A percentile compares a stretch with the other conserved stretches of the same genome.
Conservation (phyloP, 1,284 basidiomycete genomes). For the Fomitiporia mediterranea region DNA sequence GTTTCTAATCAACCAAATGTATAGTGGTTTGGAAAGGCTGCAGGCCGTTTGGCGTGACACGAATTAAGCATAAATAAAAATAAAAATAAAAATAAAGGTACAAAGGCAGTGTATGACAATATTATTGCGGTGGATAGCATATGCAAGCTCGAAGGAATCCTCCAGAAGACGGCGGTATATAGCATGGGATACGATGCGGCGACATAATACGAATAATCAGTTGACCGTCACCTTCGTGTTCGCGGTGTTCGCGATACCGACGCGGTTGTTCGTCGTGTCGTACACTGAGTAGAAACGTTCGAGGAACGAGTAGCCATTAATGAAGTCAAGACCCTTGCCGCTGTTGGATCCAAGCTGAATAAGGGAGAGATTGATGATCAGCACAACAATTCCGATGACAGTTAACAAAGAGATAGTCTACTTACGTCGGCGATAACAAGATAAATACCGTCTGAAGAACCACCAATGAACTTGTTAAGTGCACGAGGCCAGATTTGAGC, state of each 20-base stretch:
- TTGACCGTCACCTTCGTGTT: conserved; percentile 40
- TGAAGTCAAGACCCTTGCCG: conserved; percentile 36
- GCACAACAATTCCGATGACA: not conserved
- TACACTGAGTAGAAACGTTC: conserved; percentile 60
- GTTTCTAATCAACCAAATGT: too few relatives aligned
- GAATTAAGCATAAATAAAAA: too few relatives aligned
- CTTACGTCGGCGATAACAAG: conserved; percentile 21
- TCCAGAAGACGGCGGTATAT: too few relatives aligned
- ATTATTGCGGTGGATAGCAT: too few relatives aligned
- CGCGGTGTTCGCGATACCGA: conserved; percentile 43
- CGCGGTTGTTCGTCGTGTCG: conserved; percentile 47
- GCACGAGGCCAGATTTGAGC: conserved; percentile 23
- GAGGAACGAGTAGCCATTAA: conserved; percentile 19
- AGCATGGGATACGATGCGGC: too few relatives aligned
- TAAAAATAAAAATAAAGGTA: too few relatives aligned
- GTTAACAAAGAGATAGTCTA: not conserved
- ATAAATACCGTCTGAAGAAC: conserved; percentile 18
- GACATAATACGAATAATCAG: too few relatives aligned
- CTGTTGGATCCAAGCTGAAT: conserved; percentile 11
- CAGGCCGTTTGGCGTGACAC: too few relatives aligned
- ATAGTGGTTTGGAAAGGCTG: too few relatives aligned
- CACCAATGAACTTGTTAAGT: conserved; percentile 22
- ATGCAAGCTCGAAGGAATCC: too few relatives aligned
- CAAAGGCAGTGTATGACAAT: too few relatives aligned
- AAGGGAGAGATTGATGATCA: not conserved